These are phyloP conservation scores for Rhodotorula taiwanensis DNA, from an alignment of 768 basidiomycete genomes.

Conservation along the genomic window DNA sequence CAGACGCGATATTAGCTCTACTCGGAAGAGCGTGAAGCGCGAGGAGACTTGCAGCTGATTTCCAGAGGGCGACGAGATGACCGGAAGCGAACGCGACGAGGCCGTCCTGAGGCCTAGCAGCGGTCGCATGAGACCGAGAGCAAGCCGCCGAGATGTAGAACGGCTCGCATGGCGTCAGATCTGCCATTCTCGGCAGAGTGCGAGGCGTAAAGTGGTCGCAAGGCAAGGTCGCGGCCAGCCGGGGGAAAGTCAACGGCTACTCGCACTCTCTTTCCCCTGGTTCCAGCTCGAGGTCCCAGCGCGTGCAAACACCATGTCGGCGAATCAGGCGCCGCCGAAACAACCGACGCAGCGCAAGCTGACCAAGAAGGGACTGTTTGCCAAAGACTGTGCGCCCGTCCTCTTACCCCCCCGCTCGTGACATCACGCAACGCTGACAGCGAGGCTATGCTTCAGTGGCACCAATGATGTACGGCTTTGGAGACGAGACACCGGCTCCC, in stretches of 20 bases:
- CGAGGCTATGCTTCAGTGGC: constrained; percentile 20
- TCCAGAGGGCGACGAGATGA: constrained; percentile 58
- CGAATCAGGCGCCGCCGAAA: background rate
- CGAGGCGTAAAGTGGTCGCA: too few species aligned
- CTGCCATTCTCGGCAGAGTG: too few species aligned
- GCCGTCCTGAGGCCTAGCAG: constrained; percentile 38
- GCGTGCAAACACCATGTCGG: too few species aligned
- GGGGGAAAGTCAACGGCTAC: too few species aligned
- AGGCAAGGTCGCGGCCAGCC: too few species aligned
- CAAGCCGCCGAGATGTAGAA: constrained; percentile 43
- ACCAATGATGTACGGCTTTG: constrained; percentile 64
- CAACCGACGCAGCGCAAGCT: background rate
- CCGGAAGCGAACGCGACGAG: constrained; percentile 58
- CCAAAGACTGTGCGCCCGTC: constrained; percentile 32
- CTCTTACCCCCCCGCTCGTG: background rate
- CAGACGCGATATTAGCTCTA: background rate
- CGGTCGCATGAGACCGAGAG: constrained; percentile 43
- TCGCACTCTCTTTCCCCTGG: too few species aligned
- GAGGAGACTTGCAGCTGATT: constrained; percentile 49
- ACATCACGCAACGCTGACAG: background rate
- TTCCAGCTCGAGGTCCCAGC: background rate
- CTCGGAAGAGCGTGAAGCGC: background rate
- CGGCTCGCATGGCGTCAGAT: background rate
- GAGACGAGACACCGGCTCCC: constrained; percentile 78
- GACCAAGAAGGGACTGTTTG: constrained; percentile 35